Base-by-base conservation (phyloP, 2,329 filamentous ascomycete species). In the Acrodontium crateriforme region DNA sequence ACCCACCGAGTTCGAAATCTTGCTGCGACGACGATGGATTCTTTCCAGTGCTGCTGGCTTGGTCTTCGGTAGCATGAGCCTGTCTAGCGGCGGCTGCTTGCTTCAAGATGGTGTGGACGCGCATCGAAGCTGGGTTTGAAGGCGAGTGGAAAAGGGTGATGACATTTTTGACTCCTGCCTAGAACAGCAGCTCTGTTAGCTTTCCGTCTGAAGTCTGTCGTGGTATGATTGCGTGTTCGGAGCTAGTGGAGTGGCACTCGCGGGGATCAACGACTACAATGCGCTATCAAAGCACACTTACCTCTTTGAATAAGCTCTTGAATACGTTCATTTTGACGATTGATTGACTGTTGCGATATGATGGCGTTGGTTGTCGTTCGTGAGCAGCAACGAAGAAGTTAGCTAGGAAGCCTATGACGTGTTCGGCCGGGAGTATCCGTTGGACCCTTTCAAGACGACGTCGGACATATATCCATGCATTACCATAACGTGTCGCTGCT, bases 141-240 rank as follows among this genome's bases (percentile, higher is more conserved):
- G 87, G 71, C 56, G 81, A 80, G 69, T 94, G 85, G 67, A 95
- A 98, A 64, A 98, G 76, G 36, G 87, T 95, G 53, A 95, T 73
- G 42, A 92, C 81, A 63, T 95, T 85, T 47, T 63, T 64, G 38
- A 56, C 54, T 54, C 49, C 61, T 42, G 27, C 11, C 19, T 5
- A 18, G 14, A 30, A 5, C 24, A 30, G 35, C 35, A 31, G 15
- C 13, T 28, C 22, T 25, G 6, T 16, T 17, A 17, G 17, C 8
- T n/a, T n/a, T n/a, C n/a, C n/a, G n/a, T n/a, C 16, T 17, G 9
- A 14, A n/a, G n/a, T 12, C 13, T 9, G 12, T 17, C 11, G 18
- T 18, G 17, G 15, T 21, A 26, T 16, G 9, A 13, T 11, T 16
- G 16, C 13, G 18, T 13, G 16, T 25, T 12, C 14, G 16, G n/a